Percentiles rank a stretch among this genome's conserved stretches.
Evolutionary conservation across 306 rosid species (phyloP).

Genomic region (Lagenaria siceraria): DNA sequence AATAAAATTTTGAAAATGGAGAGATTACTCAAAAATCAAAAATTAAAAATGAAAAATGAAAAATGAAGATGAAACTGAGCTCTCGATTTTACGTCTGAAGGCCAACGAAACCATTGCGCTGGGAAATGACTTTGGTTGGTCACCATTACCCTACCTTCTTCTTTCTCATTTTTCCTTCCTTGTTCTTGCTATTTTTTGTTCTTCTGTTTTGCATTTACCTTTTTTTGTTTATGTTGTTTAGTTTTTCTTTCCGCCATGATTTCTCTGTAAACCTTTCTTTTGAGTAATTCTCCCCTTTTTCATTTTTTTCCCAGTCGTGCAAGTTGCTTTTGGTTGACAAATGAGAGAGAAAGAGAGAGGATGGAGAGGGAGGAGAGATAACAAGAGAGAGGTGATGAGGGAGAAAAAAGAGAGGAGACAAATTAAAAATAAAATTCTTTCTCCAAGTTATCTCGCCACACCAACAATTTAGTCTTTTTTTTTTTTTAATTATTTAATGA

Average conservation of each 20-base stretch:
- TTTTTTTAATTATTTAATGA: no score
- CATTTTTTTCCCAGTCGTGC: no score
- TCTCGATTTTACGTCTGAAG: conserved; percentile 47
- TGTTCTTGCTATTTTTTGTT: background rate
- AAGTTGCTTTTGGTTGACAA: no score
- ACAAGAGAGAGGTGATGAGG: no score
- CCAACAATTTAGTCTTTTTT: no score
- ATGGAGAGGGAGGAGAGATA: no score
- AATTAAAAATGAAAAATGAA: background rate
- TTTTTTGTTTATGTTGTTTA: background rate
- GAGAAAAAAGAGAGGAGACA: no score
- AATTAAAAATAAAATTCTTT: no score
- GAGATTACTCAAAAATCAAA: no score
- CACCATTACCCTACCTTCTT: background rate
- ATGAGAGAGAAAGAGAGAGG: no score
- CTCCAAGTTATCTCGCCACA: no score
- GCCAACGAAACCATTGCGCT: conserved; percentile 51
- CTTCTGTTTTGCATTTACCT: background rate
- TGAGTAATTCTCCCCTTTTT: background rate
- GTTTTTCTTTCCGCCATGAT: background rate
- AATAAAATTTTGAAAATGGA: no score
- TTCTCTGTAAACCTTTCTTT: background rate
- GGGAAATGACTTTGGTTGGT: conserved; percentile 86
- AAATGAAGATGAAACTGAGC: conserved; percentile 31
- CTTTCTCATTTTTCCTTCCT: background rate